Base-by-base conservation (phyloP, 2,329 filamentous ascomycete species). In the Penicillium decumbens region DNA sequence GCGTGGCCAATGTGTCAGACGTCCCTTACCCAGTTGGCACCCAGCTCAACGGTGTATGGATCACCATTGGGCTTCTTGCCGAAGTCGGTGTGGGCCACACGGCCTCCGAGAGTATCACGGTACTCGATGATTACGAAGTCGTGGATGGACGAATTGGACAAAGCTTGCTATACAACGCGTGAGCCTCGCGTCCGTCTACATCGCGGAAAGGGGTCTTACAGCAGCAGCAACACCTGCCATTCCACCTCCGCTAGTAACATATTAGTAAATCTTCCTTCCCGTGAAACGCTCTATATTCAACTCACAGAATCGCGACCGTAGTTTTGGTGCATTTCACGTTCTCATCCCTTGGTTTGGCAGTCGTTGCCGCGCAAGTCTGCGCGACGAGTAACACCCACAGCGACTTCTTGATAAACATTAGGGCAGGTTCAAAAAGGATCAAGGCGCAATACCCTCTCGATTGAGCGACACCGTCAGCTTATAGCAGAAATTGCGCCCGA, bases 71-170 rank as follows among this genome's bases (percentile, higher is more conserved):
- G 44, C 23, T 75, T 69, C 13, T 72, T 67, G 4, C 83, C 82
- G 57, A 86, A 85, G 0, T 72, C 69, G 0, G 75, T 75, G 51
- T 85, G 77, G n/a, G 69, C 68, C 33, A 83, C 76, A 5, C 84
- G 77, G 1, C 84, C 84, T 1, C 84, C 84, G 50, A 87, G 78
- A 10, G 78, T 74, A 50, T 78, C 72, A 10, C 82, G 81, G 51
- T 82, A 80, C 52, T 87, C 84, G 2, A 87, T 65, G 41, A 87
- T 82, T 6, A 87, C 45, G 50, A 87, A 87, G 51, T 87, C 82
- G 0, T 74, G 69, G 5, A 87, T 70, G 0, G 81, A 84, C 2
- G 77, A 75, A 46, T 87, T 84, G 4, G 74, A 67, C 5, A 87
- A 65, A 3, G 82, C 76, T 74, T 87, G 81, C 74, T 77, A 51